Evolutionary conservation across 2,329 filamentous ascomycete genomes (phyloP).

Genomic region (Calonectria leucothoes): DNA sequence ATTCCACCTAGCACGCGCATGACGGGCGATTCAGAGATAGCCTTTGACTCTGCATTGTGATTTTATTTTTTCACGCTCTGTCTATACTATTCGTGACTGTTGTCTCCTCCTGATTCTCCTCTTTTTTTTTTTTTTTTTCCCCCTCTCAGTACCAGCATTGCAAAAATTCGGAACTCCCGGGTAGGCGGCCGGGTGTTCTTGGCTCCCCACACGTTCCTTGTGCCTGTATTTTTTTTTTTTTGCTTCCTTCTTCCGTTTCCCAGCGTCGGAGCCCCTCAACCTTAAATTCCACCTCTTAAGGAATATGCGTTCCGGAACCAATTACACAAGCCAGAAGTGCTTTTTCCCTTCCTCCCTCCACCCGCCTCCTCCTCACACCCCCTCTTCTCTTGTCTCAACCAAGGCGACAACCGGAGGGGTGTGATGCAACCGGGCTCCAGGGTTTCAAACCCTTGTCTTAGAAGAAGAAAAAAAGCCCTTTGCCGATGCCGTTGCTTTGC

Average conservation of each 20-base stretch:
- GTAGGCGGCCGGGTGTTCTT: neutral
- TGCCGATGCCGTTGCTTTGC: neutral
- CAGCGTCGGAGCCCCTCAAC: neutral
- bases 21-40: neutral
- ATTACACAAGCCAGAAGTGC: neutral
- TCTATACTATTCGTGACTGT: neutral
- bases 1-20: neutral
- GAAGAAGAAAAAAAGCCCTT: neutral
- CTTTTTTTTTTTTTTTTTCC: neutral
- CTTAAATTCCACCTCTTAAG: neutral
- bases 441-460: conserved; percentile 3
- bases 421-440: neutral
- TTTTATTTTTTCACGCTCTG: neutral
- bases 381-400: neutral
- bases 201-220: conserved; percentile 2
- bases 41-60: neutral
- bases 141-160: no score
- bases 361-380: no score
- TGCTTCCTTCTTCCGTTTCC: neutral
- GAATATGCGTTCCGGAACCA: neutral
- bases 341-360: neutral
- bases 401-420: neutral
- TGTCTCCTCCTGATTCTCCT: neutral
- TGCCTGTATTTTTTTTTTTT: neutral
- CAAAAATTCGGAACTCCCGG: neutral